phyloP scores from a whole-genome alignment of 139 green algal genomes.

The Closterium sp. region DNA sequence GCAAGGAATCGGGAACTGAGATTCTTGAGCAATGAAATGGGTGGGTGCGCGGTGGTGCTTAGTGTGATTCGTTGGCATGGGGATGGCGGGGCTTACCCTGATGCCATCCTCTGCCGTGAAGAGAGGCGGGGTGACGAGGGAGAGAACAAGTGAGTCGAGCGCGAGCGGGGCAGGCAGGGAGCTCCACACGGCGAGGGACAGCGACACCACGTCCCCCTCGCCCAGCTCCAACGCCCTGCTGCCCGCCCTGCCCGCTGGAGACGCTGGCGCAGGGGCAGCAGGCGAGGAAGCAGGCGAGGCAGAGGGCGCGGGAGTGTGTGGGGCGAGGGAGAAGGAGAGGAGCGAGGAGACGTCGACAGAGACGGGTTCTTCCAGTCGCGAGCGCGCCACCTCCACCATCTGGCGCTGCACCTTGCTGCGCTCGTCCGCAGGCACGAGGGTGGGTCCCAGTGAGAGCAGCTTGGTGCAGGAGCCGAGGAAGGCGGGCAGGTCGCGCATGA shows the following conservation, averaged over 20 bases:
- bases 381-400: not conserved
- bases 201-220: constrained; percentile 32
- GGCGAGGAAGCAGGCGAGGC: not conserved
- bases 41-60: not conserved
- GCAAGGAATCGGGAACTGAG: not conserved
- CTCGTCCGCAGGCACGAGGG: not conserved
- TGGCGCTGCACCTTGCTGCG: constrained; percentile 12
- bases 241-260: not conserved
- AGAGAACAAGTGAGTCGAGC: constrained; percentile 31
- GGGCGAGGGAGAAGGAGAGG: constrained; percentile 9
- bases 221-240: constrained; percentile 21
- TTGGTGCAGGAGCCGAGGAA: constrained; percentile 11
- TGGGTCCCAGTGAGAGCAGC: not conserved
- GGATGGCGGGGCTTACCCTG: not conserved
- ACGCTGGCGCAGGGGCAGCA: not conserved
- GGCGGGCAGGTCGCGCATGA: constrained; percentile 33
- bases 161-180: constrained; percentile 15
- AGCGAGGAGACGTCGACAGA: constrained; percentile 18
- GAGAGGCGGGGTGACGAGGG: constrained; percentile 14
- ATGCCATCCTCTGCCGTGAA: constrained; percentile 21
- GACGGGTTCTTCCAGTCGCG: not conserved
- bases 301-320: not conserved
- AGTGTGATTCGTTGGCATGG: not conserved
- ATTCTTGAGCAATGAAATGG: not conserved
- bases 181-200: constrained; percentile 37